These are phyloP conservation scores for Mycena indigotica DNA, from an alignment of 768 basidiomycete species.

Conservation along the genomic window DNA sequence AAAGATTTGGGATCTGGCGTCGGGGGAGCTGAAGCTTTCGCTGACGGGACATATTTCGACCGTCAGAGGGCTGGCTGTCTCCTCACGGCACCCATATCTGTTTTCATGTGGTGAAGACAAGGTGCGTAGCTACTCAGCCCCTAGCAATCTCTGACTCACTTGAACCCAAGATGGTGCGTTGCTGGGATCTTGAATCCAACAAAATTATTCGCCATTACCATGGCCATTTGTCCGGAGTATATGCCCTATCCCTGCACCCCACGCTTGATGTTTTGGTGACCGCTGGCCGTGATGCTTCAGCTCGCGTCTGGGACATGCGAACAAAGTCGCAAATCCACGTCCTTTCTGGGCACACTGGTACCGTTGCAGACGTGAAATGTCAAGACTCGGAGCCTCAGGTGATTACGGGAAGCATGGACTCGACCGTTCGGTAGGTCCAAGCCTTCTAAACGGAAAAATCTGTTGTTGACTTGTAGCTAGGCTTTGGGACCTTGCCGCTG, in stretches of 20 bases:
- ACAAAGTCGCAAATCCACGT: conserved; percentile 96
- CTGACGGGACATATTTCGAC: conserved; percentile 98
- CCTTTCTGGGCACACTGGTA: conserved; percentile 90
- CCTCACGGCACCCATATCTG: conserved; percentile 90
- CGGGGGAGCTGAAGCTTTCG: conserved; percentile 95
- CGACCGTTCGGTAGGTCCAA: conserved; percentile 75
- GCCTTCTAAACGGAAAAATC: conserved; percentile 1
- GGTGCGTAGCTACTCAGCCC: conserved; percentile 55
- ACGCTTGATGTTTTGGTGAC: conserved; percentile 96
- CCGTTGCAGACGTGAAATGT: conserved; percentile 93
- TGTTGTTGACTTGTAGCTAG: conserved; percentile 38
- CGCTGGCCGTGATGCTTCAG: conserved; percentile 93
- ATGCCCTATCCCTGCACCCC: conserved; percentile 88
- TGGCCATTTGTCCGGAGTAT: conserved; percentile 98
- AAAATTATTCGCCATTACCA: conserved; percentile 99
- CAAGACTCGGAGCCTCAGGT: conserved; percentile 98
- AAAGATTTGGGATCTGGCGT: conserved; percentile 98
- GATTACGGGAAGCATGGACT: conserved; percentile 98
- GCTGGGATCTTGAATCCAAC: conserved; percentile 98
- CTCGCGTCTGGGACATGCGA: conserved; percentile 99
- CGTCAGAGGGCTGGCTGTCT: conserved; percentile 92
- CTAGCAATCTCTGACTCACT: no score
- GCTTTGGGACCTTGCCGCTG: conserved; percentile 96
- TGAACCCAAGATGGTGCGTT: conserved; percentile 89
- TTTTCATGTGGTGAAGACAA: conserved; percentile 99